A percentile compares a stretch with the other conserved stretches of the same genome.
Conservation (phyloP, 2,329 filamentous ascomycete genomes). For the Fusarium virguliforme region DNA sequence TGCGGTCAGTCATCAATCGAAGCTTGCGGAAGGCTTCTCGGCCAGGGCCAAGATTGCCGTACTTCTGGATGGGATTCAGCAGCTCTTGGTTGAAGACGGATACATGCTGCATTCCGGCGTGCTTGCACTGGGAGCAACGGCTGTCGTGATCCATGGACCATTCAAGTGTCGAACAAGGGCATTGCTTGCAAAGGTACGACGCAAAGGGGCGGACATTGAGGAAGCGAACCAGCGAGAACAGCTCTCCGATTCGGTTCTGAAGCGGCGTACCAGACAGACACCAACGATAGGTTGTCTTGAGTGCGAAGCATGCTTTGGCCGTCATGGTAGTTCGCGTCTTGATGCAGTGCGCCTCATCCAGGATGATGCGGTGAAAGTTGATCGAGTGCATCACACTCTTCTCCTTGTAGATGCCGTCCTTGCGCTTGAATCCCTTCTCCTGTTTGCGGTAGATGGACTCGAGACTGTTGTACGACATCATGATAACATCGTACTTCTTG, state of each 20-base stretch:
- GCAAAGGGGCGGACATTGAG: slow-evolving; percentile 91
- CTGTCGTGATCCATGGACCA: slow-evolving; percentile 85
- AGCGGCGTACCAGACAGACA: slow-evolving; percentile 95
- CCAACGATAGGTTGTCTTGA: slow-evolving; percentile 92
- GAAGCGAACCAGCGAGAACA: slow-evolving; percentile 95
- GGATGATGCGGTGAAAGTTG: slow-evolving; percentile 89
- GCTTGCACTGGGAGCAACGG: slow-evolving; percentile 76
- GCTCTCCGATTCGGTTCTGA: slow-evolving; percentile 97
- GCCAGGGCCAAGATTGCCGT: slow-evolving; percentile 74
- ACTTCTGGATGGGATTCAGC: slow-evolving; percentile 83
- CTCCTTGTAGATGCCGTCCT: slow-evolving; percentile 86
- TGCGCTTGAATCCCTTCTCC: slow-evolving; percentile 88
- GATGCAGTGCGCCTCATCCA: slow-evolving; percentile 97
- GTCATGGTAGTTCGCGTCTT: slow-evolving; percentile 92
- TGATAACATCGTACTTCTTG: slow-evolving; percentile 90
- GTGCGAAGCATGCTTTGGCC: slow-evolving; percentile 93
- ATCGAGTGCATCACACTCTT: slow-evolving; percentile 86
- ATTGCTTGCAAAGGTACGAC: slow-evolving; percentile 93
- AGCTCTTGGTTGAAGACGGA: slow-evolving; percentile 93
- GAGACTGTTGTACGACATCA: slow-evolving; percentile 95
- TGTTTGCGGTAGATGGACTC: slow-evolving; percentile 96
- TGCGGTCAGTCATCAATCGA: slow-evolving; percentile 88
- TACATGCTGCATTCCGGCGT: slow-evolving; percentile 62
- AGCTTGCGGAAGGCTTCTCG: slow-evolving; percentile 84
- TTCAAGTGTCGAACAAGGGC: slow-evolving; percentile 84